Base-by-base conservation (phyloP, 148 eudicot species). In the Limonium bicolor region DNA sequence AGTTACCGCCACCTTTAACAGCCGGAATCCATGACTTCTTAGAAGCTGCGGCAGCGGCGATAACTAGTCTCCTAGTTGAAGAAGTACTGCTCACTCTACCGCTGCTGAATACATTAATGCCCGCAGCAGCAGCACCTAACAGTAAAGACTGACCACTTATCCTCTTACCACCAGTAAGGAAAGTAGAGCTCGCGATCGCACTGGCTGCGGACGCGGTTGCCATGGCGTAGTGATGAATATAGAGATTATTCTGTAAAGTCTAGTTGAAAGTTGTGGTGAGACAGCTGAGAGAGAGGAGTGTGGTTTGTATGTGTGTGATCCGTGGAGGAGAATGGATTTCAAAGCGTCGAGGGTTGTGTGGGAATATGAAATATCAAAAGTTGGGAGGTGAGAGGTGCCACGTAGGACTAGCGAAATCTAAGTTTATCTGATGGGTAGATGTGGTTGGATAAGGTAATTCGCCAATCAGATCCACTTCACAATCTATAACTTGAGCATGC, bases 1-100 rank as follows among this genome's bases (percentile, higher is more conserved):
- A 26, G 72, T 68, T 78, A 57, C 93, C 86, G 27, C 96, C 93
- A 7, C 65, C 78, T 55, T 16, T 78, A 58, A 81, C 93, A 13
- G 42, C 83, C 5, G 96, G 96, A 61, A 86, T 63, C 96, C 96
- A 86, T 14, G 93, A 81, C 63, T 86, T 77, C 81, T 86, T 86
- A 2, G 65, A 56, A 33, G 62, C 74, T 2, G 53, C 74, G 2
- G 85, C 85, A n/a, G n/a, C n/a, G 4, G 41, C 86, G 20, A 74
- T 70, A 43, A 66, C 57, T 28, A 57, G 7, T 62, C 64, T 74
- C 59, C 56, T 67, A 2, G 81, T 59, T 17, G 78, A 37, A 2
- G 36, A 5, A 23, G 14, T 30, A 3, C 20, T 63, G 0, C 30
- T 25, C n/a, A 19, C 63, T 22, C 36, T 45, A 10, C 58, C 73